phyloP scores from a whole-genome alignment of 2,329 filamentous ascomycete species.

The Exophiala calicioides region DNA sequence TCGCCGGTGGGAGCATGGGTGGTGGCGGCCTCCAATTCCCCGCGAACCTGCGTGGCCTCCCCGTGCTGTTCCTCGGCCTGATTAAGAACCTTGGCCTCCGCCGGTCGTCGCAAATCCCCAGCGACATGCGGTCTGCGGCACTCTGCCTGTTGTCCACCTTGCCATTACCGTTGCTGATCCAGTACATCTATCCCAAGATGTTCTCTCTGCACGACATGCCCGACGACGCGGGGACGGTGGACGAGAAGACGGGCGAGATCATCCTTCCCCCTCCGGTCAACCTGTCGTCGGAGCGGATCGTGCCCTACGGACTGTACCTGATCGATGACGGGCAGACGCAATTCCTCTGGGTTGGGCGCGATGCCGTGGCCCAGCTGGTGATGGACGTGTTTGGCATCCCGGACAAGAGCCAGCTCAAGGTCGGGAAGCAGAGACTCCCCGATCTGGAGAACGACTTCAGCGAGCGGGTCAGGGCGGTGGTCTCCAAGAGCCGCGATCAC shows the following conservation, averaged over 20 bases:
- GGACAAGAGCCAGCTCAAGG: slow-evolving; percentile 79
- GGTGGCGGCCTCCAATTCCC: slow-evolving; percentile 90
- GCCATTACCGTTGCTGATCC: slow-evolving; percentile 27
- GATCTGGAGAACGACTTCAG: slow-evolving; percentile 95
- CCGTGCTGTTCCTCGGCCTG: slow-evolving; percentile 85
- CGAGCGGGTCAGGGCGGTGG: slow-evolving; percentile 83
- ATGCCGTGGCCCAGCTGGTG: slow-evolving; percentile 86
- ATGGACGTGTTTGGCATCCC: slow-evolving; percentile 86
- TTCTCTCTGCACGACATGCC: slow-evolving; percentile 93
- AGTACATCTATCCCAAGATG: slow-evolving; percentile 60
- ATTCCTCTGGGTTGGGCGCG: slow-evolving; percentile 93
- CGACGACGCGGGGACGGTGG: slow-evolving; percentile 82
- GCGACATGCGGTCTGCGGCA: slow-evolving; percentile 88
- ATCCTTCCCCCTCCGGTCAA: slow-evolving; percentile 81
- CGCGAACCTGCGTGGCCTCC: slow-evolving; percentile 83
- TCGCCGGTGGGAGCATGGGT: slow-evolving; percentile 93
- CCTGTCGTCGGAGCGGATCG: slow-evolving; percentile 82
- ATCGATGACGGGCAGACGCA: slow-evolving; percentile 97
- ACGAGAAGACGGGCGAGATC: slow-evolving; percentile 84
- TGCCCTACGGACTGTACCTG: slow-evolving; percentile 87
- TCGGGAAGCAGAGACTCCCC: slow-evolving; percentile 85
- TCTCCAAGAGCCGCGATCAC: slow-evolving; percentile 91
- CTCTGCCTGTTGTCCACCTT: slow-evolving; percentile 86
- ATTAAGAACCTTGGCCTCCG: slow-evolving; percentile 96
- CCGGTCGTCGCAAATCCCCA: slow-evolving; percentile 90